Conservation (phyloP, 495 filamentous ascomycete genomes). For the Tuber calosporum region DNA sequence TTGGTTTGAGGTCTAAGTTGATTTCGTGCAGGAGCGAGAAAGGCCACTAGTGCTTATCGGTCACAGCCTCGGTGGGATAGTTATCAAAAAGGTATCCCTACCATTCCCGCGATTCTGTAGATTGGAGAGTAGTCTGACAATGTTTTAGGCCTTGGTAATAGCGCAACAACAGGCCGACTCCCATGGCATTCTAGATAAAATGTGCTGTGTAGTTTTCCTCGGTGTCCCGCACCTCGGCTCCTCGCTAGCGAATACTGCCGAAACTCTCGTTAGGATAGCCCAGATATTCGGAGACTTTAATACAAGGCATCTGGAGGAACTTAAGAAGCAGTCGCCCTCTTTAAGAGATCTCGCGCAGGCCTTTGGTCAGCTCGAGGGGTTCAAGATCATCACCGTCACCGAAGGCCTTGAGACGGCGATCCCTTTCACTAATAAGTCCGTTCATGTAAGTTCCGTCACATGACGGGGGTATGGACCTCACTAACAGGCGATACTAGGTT, state of each 20-base stretch:
- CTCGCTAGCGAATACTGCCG: constrained; percentile 25
- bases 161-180: constrained; percentile 18
- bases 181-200: constrained; percentile 16
- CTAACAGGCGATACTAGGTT: constrained; percentile 9
- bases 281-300: constrained; percentile 25
- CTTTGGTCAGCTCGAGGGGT: constrained; percentile 29
- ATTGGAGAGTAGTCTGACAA: not conserved
- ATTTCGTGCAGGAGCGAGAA: constrained; percentile 14
- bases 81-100: constrained; percentile 26
- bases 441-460: constrained; percentile 20
- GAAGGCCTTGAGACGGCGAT: constrained; percentile 26
- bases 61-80: constrained; percentile 29
- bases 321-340: constrained; percentile 22
- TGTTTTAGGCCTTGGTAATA: constrained; percentile 23
- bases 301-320: constrained; percentile 22
- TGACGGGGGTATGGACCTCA: not conserved
- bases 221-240: constrained; percentile 31
- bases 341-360: constrained; percentile 22
- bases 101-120: not conserved
- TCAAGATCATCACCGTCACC: constrained; percentile 22
- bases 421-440: constrained; percentile 20
- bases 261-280: constrained; percentile 25
- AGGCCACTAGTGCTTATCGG: constrained; percentile 35
- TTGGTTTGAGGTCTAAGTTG: not conserved
- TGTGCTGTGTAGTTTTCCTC: constrained; percentile 28